Base-by-base conservation (phyloP, 352 stramenopile species). In the Globisporangium uncinulatum region DNA sequence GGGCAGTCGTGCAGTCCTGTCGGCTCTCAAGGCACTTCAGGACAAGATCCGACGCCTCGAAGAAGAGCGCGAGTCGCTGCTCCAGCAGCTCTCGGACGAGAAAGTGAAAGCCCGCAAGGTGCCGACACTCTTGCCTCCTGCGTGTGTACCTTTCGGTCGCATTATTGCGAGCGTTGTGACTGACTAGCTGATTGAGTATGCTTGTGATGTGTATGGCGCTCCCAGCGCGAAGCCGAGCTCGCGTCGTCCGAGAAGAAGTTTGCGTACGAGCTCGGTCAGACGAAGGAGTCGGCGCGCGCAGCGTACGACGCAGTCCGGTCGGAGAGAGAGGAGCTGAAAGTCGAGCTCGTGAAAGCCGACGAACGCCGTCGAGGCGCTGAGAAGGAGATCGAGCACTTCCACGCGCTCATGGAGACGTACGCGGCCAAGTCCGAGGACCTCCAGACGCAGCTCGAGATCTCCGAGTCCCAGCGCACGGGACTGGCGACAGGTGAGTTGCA, bases 11-110 rank as follows among this genome's bases (percentile, higher is more conserved):
- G 77, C 82, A 4, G 63, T 92, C 4, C 61, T 92, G 6, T 86
- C 76, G 0, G 82, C 82, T 29, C 59, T 92, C 14, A 92, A 92
- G 56, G 82, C 82, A 1, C 72, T 92, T 6, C 82, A 92, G 39
- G 77, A 92, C 63, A 92, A 92, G 51, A 88, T 90, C 41, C 65
- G 66, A 13, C 71, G 79, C 6, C 65, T 92, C 1, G 82, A 92
- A 57, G 66, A 83, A 29, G 79, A 92, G 54, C 71, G 77, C 10
- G 79, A 83, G 42, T 65, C 60, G 42, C 64, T 89, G 36, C 66
- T 65, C 39, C 69, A 86, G 50, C 66, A 92, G 59, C 63, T 86
- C n/a, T 87, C 74, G 3, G 76, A 85, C 57, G 41, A 71, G 34
- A 85, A 86, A 51, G 64, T 83, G 9, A 72, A 59, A 20, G 62